Percentiles rank a stretch among this genome's conserved stretches.
Evolutionary conservation across 2,329 filamentous ascomycete species (phyloP).

Genomic region (Emericellopsis cladophorae): DNA sequence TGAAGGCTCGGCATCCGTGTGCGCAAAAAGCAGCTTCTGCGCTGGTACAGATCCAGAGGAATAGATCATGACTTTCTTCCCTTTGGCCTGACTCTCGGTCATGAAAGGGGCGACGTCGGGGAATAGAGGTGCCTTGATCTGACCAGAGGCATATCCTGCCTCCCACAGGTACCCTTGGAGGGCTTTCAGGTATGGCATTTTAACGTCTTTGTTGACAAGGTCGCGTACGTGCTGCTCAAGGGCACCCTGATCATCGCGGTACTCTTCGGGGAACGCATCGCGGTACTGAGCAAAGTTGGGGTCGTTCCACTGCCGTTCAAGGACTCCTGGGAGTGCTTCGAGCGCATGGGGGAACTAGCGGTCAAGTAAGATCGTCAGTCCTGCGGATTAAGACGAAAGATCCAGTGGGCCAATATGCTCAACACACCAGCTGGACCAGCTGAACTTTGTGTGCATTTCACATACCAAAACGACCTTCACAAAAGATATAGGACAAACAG

Average conservation of each 20-base stretch:
- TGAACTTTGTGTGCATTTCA: constrained; percentile 5
- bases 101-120: constrained; percentile 58
- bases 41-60: constrained; percentile 70
- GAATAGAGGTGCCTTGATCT: constrained; percentile 62
- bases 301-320: constrained; percentile 55
- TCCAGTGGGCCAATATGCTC: too few species aligned
- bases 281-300: constrained; percentile 54
- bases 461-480: constrained; percentile 75
- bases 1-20: constrained; percentile 45
- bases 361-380: too few species aligned
- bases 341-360: constrained; percentile 67
- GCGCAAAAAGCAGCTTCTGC: constrained; percentile 67
- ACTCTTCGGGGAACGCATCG: constrained; percentile 56
- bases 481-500: constrained; percentile 72
- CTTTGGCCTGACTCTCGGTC: constrained; percentile 40
- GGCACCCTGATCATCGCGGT: constrained; percentile 41
- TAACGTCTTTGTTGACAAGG: constrained; percentile 60
- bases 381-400: too few species aligned
- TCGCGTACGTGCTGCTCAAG: constrained; percentile 57
- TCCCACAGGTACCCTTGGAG: constrained; percentile 73
- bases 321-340: constrained; percentile 47
- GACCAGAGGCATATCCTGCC: constrained; percentile 57
- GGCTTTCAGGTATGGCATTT: constrained; percentile 64
- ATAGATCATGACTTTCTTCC: constrained; percentile 59
- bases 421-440: too few species aligned